phyloP scores from a whole-genome alignment of 2,329 filamentous ascomycete species.

The Exutisphaerella laricina region DNA sequence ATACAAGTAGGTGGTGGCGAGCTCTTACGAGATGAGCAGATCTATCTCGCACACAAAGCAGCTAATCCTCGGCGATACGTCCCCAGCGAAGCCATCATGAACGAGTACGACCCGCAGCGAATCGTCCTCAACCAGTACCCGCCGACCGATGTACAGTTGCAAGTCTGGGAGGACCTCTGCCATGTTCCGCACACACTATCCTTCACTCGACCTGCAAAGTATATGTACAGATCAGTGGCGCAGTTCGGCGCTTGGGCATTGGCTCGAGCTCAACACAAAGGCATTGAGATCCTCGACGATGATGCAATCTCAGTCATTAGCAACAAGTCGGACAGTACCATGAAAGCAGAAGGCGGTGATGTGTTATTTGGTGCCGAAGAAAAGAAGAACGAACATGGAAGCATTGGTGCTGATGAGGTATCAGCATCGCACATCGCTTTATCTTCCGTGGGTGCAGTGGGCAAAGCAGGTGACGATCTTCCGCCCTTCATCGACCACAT shows the following conservation, averaged over 20 bases:
- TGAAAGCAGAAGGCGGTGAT: constrained; percentile 11
- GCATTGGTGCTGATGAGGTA: constrained; percentile 23
- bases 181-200: constrained; percentile 90
- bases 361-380: constrained; percentile 5
- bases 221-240: constrained; percentile 87
- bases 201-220: constrained; percentile 91
- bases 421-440: constrained; percentile 20
- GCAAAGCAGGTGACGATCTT: constrained; percentile 79
- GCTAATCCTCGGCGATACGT: constrained; percentile 75
- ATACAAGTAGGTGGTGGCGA: constrained; percentile 87
- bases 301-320: constrained; percentile 72
- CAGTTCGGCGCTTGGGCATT: constrained; percentile 93
- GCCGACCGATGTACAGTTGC: constrained; percentile 86
- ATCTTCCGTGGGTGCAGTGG: constrained; percentile 48
- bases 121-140: constrained; percentile 58
- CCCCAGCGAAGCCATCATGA: constrained; percentile 58
- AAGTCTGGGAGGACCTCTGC: constrained; percentile 93
- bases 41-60: constrained; percentile 91
- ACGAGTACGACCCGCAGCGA: constrained; percentile 55
- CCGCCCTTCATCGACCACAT: constrained; percentile 78
- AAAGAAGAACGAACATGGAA: constrained; percentile 10
- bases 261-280: constrained; percentile 70
- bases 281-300: constrained; percentile 76
- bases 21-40: constrained; percentile 85
- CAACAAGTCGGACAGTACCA: constrained; percentile 38